Conservation (phyloP, 805 yeast genomes). For the Yarrowia sp. region DNA sequence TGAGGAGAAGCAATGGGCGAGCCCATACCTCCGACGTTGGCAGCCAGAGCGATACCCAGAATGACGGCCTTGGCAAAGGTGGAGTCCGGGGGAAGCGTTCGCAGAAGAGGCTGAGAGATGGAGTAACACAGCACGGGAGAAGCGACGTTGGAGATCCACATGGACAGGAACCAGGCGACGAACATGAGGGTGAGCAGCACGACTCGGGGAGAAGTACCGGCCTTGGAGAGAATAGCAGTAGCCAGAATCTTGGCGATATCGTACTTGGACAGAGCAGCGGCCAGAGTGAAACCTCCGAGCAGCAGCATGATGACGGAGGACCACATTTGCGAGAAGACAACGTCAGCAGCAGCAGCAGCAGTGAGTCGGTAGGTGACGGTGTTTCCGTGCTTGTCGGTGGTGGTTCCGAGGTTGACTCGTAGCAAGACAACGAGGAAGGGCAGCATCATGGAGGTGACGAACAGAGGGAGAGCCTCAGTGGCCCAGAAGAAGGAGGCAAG, state of each 20-base stretch:
- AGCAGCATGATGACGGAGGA: conserved; percentile 88
- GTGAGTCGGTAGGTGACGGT: conserved; percentile 50
- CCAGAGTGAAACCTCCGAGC: conserved; percentile 92
- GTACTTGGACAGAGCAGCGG: conserved; percentile 92
- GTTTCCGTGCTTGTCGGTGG: conserved; percentile 59
- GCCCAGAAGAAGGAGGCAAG: conserved; percentile 93
- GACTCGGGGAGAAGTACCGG: conserved; percentile 84
- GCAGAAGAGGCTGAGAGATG: conserved; percentile 84
- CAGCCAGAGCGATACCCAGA: conserved; percentile 89
- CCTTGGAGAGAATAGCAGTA: conserved; percentile 77
- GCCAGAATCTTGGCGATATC: conserved; percentile 87
- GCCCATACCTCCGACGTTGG: conserved; percentile 95
- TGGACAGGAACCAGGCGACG: conserved; percentile 83
- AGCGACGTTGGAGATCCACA: conserved; percentile 98
- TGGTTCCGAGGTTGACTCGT: conserved; percentile 59
- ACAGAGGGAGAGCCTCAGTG: conserved; percentile 90
- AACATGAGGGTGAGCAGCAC: conserved; percentile 82
- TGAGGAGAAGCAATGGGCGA: conserved; percentile 98
- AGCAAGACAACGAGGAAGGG: conserved; percentile 82
- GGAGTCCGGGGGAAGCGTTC: conserved; percentile 81
- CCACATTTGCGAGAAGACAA: conserved; percentile 90
- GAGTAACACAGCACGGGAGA: conserved; percentile 94
- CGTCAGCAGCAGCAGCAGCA: conserved; percentile 76
- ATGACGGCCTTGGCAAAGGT: conserved; percentile 83
- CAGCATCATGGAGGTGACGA: conserved; percentile 82